Conservation (phyloP, 2,329 filamentous ascomycete species). For the Ophiostoma sp. region DNA sequence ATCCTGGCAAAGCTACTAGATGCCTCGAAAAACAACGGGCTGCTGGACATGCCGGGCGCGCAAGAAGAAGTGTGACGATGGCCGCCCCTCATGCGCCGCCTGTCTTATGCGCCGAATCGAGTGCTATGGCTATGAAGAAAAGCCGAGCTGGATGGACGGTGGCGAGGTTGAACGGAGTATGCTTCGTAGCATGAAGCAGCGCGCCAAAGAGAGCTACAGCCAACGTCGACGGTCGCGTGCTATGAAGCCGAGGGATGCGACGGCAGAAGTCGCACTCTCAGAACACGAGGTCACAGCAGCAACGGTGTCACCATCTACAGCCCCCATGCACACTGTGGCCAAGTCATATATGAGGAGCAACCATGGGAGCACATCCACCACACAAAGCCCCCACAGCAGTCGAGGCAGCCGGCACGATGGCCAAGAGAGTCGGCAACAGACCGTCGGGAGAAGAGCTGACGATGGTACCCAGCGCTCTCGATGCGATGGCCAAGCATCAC, state of each 20-base stretch:
- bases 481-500: not conserved
- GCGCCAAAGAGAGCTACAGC: slow-evolving; percentile 23
- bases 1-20: not conserved
- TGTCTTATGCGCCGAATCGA: slow-evolving; percentile 17
- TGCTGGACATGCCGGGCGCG: slow-evolving; percentile 23
- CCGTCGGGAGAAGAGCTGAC: not conserved
- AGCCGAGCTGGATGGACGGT: slow-evolving; percentile 22
- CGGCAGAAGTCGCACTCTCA: not conserved
- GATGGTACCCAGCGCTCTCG: not conserved
- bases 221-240: slow-evolving; percentile 19
- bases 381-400: not conserved
- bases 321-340: too few species aligned
- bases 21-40: slow-evolving; percentile 22
- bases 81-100: slow-evolving; percentile 16
- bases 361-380: too few species aligned
- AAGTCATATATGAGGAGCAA: too few species aligned
- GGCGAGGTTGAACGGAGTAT: slow-evolving; percentile 15
- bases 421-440: too few species aligned
- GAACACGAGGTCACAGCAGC: too few species aligned
- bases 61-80: slow-evolving; percentile 24
- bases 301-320: too few species aligned
- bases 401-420: not conserved
- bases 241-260: not conserved
- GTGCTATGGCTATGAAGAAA: slow-evolving; percentile 20
- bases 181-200: slow-evolving; percentile 18